phyloP scores from a whole-genome alignment of 352 stramenopile species.

The Pythium rishiriense region DNA sequence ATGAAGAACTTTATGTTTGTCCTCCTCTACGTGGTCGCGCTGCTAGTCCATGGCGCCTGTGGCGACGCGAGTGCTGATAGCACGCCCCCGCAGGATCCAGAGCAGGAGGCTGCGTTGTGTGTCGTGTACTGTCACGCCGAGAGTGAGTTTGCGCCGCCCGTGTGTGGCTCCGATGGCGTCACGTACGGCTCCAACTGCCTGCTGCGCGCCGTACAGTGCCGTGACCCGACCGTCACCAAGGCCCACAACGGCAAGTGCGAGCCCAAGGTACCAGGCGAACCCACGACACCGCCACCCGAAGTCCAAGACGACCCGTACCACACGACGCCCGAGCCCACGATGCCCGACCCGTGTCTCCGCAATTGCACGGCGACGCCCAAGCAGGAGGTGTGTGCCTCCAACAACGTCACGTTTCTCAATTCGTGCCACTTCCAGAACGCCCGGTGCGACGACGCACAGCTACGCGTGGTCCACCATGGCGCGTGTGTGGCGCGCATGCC shows the following conservation, averaged over 20 bases:
- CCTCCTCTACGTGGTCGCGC: not conserved
- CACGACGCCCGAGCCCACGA: not conserved
- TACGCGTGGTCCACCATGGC: not conserved
- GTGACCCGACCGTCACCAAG: constrained; percentile 6
- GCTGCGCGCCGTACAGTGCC: constrained; percentile 8
- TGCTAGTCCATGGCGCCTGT: not conserved
- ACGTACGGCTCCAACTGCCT: constrained; percentile 26
- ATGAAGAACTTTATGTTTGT: not conserved
- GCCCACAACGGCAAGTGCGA: constrained; percentile 11
- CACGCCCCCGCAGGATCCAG: too few relatives aligned
- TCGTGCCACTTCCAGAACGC: constrained; percentile 18
- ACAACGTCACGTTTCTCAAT: constrained; percentile 28
- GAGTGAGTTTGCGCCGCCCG: not conserved
- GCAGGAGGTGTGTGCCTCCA: constrained; percentile 12
- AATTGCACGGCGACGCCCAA: not conserved
- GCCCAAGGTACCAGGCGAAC: not conserved
- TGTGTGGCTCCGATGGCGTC: constrained; percentile 23
- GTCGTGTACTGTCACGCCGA: not conserved
- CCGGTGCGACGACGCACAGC: not conserved
- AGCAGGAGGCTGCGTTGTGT: not conserved
- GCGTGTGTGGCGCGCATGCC: not conserved
- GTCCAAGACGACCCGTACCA: not conserved
- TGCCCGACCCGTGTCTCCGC: not conserved
- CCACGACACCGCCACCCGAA: not conserved
- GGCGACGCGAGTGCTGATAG: not conserved